Base-by-base conservation (phyloP, 345 rosid species). In the Noccaea caerulescens region DNA sequence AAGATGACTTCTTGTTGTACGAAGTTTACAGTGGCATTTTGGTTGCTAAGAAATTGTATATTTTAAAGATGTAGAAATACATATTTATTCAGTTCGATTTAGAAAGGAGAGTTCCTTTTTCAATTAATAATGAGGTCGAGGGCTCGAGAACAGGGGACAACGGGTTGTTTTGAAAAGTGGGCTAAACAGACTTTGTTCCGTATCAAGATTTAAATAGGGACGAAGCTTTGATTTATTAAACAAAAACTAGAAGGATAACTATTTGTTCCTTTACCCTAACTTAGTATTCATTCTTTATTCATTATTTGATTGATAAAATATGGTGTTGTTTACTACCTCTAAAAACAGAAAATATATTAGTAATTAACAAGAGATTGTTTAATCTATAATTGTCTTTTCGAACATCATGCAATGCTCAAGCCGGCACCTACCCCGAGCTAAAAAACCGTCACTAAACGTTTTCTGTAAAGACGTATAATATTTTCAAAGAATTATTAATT, bases 351-450 rank as follows among this genome's bases (percentile, higher is more conserved):
- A 25, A 2, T 20, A 20, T 20, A 20, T 20, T 20, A 20, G 23
- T 27, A n/a, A 27, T 57, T 57, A 36, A 36, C 14, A 58, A 4
- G 3, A 36, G 14, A 51, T 52, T 41, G 61, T 10, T 62, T 18
- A 61, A 18, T 27, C 54, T 53, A 20, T 20, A 44, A 9, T 62
- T 33, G 38, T 62, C 69, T 52, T 52, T 39, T 11, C 10, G 55
- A 43, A 18, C 37, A 38, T 72, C 53, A 52, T 72, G 3, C 53
- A 53, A 2, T 62, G 43, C 60, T 53, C 38, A 52, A 30, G 53
- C 68, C 38, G 54, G 62, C 38, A 71, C 61, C 76, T 52, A 71
- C 53, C 46, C 27, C 75, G 7, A 62, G 36, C 38, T 59, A 41
- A 10, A 65, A 71, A 32, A n/a, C 23, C 34, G 23, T 8, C 49